Percentiles rank a stretch among this genome's conserved stretches.
These are phyloP conservation scores for Collybia mongolica DNA, from an alignment of 768 basidiomycete species.

Conservation along the genomic window DNA sequence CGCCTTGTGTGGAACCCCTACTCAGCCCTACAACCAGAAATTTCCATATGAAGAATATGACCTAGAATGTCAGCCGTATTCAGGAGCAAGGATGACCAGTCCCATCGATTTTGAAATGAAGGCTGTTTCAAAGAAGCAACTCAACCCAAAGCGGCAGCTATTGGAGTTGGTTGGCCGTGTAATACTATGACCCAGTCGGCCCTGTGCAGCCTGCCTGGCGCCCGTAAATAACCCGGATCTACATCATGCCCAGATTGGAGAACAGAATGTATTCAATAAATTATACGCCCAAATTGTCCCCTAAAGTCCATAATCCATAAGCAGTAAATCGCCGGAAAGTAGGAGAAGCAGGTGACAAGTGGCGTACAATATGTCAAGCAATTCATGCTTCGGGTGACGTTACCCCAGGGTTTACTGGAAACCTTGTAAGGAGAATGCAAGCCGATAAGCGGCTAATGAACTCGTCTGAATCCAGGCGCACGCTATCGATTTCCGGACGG, in stretches of 20 bases:
- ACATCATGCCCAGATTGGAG: slow-evolving; percentile 3
- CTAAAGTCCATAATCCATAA: slow-evolving; percentile 8
- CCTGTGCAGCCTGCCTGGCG: slow-evolving; percentile 11
- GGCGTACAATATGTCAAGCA: slow-evolving; percentile 43
- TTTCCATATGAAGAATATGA: too few species aligned
- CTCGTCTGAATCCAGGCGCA: slow-evolving; percentile 25
- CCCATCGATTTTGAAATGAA: too few species aligned
- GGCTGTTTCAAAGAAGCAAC: too few species aligned
- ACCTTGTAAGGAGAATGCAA: slow-evolving; percentile 38
- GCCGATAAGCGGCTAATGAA: slow-evolving; percentile 35
- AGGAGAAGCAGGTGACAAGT: slow-evolving; percentile 40
- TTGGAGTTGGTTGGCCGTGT: too few species aligned
- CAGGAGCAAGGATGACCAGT: too few species aligned
- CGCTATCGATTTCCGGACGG: slow-evolving; percentile 36
- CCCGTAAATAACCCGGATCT: slow-evolving; percentile 13
- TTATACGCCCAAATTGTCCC: too few species aligned
- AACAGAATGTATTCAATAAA: slow-evolving; percentile 2
- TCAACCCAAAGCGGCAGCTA: too few species aligned
- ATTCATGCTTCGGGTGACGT: slow-evolving; percentile 40
- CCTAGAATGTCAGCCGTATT: too few species aligned
- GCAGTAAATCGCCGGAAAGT: slow-evolving; percentile 19
- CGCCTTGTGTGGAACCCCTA: too few species aligned
- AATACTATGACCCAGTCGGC: background rate
- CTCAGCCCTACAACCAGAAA: too few species aligned
- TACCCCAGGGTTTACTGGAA: slow-evolving; percentile 24